Evolutionary conservation across 1,139 yeast species (phyloP), one percentile per base, ranked within the genome.

Genomic region (Magnusiomyces paraingens): DNA sequence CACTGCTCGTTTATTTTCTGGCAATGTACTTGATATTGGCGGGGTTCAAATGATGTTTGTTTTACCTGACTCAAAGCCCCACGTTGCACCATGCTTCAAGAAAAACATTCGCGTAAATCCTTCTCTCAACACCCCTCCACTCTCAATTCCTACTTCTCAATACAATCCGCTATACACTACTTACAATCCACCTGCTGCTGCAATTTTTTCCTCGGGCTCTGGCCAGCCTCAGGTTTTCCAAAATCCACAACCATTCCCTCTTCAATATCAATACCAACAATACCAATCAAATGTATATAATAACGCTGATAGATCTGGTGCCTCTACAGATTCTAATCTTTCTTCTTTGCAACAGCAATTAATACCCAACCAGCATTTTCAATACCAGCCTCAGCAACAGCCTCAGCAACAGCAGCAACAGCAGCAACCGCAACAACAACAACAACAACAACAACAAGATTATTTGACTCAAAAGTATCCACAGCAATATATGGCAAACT

Each of bases 11-110:
- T 76, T 93, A 58, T 79, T 80, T 53, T 85, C 94, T 1, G 99
- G 98, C 11, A 89, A 94, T 50, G 82, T 93, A 18, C 73, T 93
- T 57, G 99, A 93, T 66, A 83, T 93, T 50, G 98, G 98, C 10
- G 98, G 97, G 2, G 91, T 96, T 14, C 99, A 93, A 71, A 93
- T 93, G 99, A 93, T 93, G 95, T 93, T 93, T 68, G 93, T 93
- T 40, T 74, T 93, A 60, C 99, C 99, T 0, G 98, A 91, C 66
- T 83, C 88, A 5, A 81, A 83, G n/a, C 96, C 97, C 1, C 58
- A 54, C 38, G 59, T 70, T 2, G 61, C 69, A 2, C 55, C 59
- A 1, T 53, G 57, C n/a, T 58, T 62, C 35, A 45, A 35, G 21
- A 56, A 50, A 45, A 26, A 22, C 12, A 40, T 51, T 22, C 18